Evolutionary conservation across 495 filamentous ascomycete genomes (phyloP).

Genomic region (Penicillium chermesinum): DNA sequence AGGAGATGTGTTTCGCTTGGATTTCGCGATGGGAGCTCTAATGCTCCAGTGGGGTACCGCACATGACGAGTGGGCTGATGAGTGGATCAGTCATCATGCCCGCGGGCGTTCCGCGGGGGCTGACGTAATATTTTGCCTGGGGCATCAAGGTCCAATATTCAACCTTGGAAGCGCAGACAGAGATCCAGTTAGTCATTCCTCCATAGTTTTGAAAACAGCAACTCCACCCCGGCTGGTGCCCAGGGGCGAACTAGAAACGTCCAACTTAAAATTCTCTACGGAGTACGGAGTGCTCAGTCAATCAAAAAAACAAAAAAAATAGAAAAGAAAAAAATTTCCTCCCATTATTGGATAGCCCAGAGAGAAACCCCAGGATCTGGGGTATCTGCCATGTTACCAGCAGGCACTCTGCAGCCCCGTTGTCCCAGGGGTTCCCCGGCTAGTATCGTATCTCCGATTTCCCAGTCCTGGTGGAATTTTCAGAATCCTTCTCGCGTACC

Average conservation of each 20-base stretch:
- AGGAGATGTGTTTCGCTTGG: constrained; percentile 4
- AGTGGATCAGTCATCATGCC: no score
- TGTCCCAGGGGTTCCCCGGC: background rate
- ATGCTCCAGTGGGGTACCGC: constrained; percentile 2
- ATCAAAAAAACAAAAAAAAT: no score
- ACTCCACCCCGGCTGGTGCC: background rate
- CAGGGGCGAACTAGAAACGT: background rate
- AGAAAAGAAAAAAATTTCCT: no score
- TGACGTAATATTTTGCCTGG: background rate
- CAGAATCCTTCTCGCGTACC: background rate
- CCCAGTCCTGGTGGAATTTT: background rate
- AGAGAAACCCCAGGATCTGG: no score
- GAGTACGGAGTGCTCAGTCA: no score
- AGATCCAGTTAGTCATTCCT: no score
- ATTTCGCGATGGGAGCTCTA: background rate
- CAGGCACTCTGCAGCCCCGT: background rate
- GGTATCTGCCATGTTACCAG: background rate
- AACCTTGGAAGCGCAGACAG: no score
- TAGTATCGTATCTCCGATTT: background rate
- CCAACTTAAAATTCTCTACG: background rate
- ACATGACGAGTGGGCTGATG: constrained; percentile 1
- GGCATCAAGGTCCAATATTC: no score
- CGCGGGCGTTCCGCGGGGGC: background rate
- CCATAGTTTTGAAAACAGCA: background rate
- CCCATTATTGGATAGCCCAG: no score